Evolutionary conservation across 352 stramenopile genomes (phyloP).

Genomic region (Phytophthora syringae): DNA sequence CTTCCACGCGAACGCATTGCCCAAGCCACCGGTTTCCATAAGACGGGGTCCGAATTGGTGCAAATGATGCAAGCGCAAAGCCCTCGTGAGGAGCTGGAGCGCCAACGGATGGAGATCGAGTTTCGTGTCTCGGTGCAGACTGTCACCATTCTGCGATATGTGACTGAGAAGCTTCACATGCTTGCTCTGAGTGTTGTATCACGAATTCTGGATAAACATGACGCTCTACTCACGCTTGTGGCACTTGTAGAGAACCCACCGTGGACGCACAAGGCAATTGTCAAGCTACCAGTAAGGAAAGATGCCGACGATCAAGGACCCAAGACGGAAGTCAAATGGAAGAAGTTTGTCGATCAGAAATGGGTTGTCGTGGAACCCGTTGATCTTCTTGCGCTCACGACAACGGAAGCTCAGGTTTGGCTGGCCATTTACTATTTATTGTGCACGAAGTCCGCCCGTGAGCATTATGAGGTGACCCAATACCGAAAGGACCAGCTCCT

Average conservation of each 20-base stretch:
- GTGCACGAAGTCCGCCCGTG: conserved; percentile 90
- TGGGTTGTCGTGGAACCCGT: conserved; percentile 87
- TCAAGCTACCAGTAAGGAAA: conserved; percentile 13
- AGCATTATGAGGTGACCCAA: conserved; percentile 95
- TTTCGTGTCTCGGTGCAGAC: conserved; percentile 87
- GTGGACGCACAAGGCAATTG: conserved; percentile 89
- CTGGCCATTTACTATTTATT: conserved; percentile 95
- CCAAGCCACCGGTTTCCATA: conserved; percentile 73
- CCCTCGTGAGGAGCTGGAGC: conserved; percentile 61
- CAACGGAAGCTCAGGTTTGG: conserved; percentile 95
- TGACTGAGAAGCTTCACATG: conserved; percentile 89
- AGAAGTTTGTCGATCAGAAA: conserved; percentile 94
- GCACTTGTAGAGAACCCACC: conserved; percentile 96
- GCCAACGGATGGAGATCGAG: conserved; percentile 86
- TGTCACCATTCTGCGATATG: conserved; percentile 90
- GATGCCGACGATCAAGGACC: conserved; percentile 16
- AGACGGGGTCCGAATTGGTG: conserved; percentile 70
- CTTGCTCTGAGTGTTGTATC: conserved; percentile 90
- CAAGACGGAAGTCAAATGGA: conserved; percentile 71
- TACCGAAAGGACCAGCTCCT: conserved; percentile 95
- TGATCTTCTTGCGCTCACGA: conserved; percentile 93
- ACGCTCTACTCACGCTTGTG: conserved; percentile 93
- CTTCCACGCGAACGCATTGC: conserved; percentile 66
- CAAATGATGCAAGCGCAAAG: conserved; percentile 68
- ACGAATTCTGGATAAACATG: conserved; percentile 96